A percentile compares a stretch with the other conserved stretches of the same genome.
Evolutionary conservation across 208 protist genomes (phyloP).

Genomic region (Herpetomonas tarakana): DNA sequence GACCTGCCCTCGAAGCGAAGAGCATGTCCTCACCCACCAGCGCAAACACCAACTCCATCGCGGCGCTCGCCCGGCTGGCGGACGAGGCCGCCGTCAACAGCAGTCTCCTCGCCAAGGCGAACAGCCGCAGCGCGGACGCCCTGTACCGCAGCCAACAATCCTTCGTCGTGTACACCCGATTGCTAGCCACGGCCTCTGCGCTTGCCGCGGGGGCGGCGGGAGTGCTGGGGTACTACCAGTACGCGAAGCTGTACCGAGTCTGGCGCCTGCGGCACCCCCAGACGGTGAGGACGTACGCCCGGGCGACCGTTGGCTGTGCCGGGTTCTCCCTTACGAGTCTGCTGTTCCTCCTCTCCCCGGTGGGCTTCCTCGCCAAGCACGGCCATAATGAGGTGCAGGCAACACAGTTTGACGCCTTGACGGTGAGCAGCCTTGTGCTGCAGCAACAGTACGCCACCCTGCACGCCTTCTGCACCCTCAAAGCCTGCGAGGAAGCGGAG

Average conservation of each 20-base stretch:
- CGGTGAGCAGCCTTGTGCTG: conserved; percentile 30
- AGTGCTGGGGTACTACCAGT: conserved; percentile 30
- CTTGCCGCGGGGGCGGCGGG: conserved; percentile 15
- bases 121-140: conserved; percentile 19
- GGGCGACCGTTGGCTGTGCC: conserved; percentile 8
- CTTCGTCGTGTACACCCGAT: conserved; percentile 19
- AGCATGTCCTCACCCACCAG: background rate
- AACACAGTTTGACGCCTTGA: conserved; percentile 31
- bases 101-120: conserved; percentile 44
- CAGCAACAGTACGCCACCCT: conserved; percentile 14
- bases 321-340: conserved; percentile 13
- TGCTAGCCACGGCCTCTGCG: conserved; percentile 8
- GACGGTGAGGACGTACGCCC: conserved; percentile 17
- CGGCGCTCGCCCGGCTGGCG: conserved; percentile 5
- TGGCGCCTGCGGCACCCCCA: conserved; percentile 48
- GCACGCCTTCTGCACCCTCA: background rate
- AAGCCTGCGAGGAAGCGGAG: background rate
- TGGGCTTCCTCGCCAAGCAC: conserved; percentile 25
- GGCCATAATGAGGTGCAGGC: conserved; percentile 19
- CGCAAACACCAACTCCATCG: background rate
- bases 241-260: conserved; percentile 43
- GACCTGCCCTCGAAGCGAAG: no score
- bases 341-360: conserved; percentile 41
- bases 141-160: conserved; percentile 11
- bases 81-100: conserved; percentile 34